These are phyloP conservation scores for Dryas alaskensis DNA, from an alignment of 306 rosid species.

Conservation along the genomic window DNA sequence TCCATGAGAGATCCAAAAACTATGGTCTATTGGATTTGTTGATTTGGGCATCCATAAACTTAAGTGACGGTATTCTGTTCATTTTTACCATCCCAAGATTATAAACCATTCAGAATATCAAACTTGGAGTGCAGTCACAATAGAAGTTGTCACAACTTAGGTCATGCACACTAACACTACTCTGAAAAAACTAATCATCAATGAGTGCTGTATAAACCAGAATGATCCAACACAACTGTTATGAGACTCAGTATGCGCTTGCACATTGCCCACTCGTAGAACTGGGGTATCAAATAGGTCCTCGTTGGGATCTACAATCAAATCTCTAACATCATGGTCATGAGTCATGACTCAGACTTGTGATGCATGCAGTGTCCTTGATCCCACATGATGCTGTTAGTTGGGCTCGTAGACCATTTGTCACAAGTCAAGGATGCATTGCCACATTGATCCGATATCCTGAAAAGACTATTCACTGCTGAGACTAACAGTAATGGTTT, in stretches of 20 bases:
- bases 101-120: not conserved
- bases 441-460: not conserved
- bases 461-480: not conserved
- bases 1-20: constrained; percentile 1
- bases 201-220: not conserved
- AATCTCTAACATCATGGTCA: not conserved
- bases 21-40: not conserved
- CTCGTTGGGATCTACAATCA: not conserved
- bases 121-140: not conserved
- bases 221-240: not conserved
- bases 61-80: not conserved
- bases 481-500: not conserved
- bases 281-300: not conserved
- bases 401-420: not conserved
- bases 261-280: not conserved
- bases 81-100: not conserved
- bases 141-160: not conserved
- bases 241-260: not conserved
- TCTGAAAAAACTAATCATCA: not conserved
- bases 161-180: not conserved
- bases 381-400: not conserved
- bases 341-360: not conserved
- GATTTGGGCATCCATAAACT: not conserved
- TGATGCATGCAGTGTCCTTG: not conserved
- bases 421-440: not conserved